Base-by-base conservation (phyloP, 768 basidiomycete species). In the Tulasnella sp. region DNA sequence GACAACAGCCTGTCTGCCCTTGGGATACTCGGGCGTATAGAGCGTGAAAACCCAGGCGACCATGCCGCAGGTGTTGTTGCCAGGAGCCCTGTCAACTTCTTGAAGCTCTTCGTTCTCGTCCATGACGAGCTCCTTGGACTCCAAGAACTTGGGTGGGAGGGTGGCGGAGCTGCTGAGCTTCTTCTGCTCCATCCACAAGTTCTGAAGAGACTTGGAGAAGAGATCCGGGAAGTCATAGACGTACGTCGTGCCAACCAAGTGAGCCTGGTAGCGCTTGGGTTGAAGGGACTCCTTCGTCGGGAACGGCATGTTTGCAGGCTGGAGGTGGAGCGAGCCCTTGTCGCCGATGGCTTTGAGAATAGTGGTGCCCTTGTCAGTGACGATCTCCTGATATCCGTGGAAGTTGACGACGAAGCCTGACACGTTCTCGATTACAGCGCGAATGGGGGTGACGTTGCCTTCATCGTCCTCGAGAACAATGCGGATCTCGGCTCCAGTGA, bases 171-270 rank as follows among this genome's bases (percentile, higher is more conserved):
- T 88, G 84, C 94, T 90, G 40, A 86, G 87, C 58, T 87, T 86
- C 58, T 93, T 91, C 69, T 91, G 91, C 83, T 92, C 92, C 82
- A 90, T 88, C 98, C 98, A 99, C 82, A 96, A 90, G 84, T 96
- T 96, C 84, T 96, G 94, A 81, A 99, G 88, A 9, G 97, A 96
- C 88, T 99, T 99, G 54, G 96, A 93, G 90, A 99, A 99, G 82
- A 99, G 91, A 84, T 98, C 98, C 60, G 98, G 98, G 93, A 99
- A 99, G 87, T 99, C 98, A 87, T 99, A 99, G 44, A 94, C 97
- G 85, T 99, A 99, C 76, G 98, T 99, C 42, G 98, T 99, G 77
- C 98, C 98, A 83, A 98, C 93, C 81, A 98, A 91, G 86, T 99
- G 98, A 34, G 98, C 98, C 85, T 99, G 97, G 88, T 99, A 99